phyloP scores from a whole-genome alignment of 108 stramenopile genomes.

The Cyclotella sp. region DNA sequence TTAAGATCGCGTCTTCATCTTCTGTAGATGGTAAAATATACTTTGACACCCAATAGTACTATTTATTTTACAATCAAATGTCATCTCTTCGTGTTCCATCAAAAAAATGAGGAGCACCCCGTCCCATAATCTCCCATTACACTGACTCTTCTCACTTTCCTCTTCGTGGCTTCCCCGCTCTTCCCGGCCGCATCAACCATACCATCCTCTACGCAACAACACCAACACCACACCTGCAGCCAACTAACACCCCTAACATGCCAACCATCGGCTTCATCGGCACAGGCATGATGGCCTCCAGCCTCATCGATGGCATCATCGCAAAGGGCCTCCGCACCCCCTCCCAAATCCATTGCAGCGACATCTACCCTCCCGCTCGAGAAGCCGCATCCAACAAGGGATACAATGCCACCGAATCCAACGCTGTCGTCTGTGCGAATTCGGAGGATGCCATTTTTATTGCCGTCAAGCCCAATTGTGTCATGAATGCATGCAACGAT shows the following conservation, averaged over 20 bases:
- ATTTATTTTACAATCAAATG: too few relatives aligned
- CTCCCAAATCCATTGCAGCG: conserved; percentile 65
- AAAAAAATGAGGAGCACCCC: too few relatives aligned
- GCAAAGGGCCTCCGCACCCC: conserved; percentile 58
- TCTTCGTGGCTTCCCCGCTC: too few relatives aligned
- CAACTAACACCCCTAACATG: neutral
- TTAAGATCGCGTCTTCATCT: too few relatives aligned
- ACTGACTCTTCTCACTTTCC: too few relatives aligned
- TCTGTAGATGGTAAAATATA: too few relatives aligned
- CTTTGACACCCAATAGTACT: too few relatives aligned
- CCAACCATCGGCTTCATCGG: conserved; percentile 76
- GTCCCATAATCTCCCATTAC: too few relatives aligned
- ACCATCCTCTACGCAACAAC: too few relatives aligned
- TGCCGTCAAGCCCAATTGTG: conserved; percentile 81
- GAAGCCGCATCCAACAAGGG: conserved; percentile 67
- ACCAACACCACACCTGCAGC: too few relatives aligned
- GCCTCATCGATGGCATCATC: conserved; percentile 77
- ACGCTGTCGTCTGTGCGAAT: conserved; percentile 63
- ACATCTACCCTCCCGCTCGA: conserved; percentile 64
- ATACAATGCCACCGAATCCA: conserved; percentile 59
- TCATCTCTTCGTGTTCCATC: too few relatives aligned
- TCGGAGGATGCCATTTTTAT: conserved; percentile 74
- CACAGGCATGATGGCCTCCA: conserved; percentile 88
- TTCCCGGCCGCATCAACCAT: too few relatives aligned
- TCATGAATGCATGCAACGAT: conserved; percentile 63